Evolutionary conservation across 345 rosid genomes (phyloP).

Genomic region (Abelmoschus esculentus): DNA sequence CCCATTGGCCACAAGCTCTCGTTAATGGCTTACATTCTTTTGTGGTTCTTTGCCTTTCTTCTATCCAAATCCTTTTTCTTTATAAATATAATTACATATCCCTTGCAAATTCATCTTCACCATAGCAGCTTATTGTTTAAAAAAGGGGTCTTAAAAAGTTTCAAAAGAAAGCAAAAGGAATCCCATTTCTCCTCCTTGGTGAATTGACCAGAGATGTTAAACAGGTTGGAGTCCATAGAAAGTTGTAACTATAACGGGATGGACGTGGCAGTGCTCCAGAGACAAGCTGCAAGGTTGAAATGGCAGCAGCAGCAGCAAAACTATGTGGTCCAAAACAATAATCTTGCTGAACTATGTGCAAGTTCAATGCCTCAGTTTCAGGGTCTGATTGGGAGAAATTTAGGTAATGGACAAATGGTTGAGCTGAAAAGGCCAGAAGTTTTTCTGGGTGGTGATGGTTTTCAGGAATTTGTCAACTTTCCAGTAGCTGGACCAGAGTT

Average conservation of each 20-base stretch:
- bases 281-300: slow-evolving; percentile 22
- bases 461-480: slow-evolving; percentile 23
- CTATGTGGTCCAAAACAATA: slow-evolving; percentile 10
- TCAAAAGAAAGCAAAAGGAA: neutral
- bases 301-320: slow-evolving; percentile 16
- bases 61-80: neutral
- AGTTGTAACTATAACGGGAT: slow-evolving; percentile 14
- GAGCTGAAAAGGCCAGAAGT: neutral
- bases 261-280: slow-evolving; percentile 31
- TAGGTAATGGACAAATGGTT: neutral
- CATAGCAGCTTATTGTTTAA: neutral
- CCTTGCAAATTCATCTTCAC: neutral
- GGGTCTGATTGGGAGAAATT: neutral
- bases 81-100: too few species aligned
- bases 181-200: neutral
- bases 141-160: neutral
- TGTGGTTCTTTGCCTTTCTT: neutral
- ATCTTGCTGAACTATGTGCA: slow-evolving; percentile 15
- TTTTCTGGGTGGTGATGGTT: slow-evolving; percentile 1
- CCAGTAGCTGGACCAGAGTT: slow-evolving; percentile 20
- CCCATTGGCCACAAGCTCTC: slow-evolving; percentile 18
- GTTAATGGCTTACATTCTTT: slow-evolving; percentile 19
- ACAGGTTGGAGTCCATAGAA: slow-evolving; percentile 13
- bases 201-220: slow-evolving; percentile 4
- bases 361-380: neutral